Evolutionary conservation across 2,329 filamentous ascomycete species (phyloP).

Genomic region (Leptographium lundbergii): DNA sequence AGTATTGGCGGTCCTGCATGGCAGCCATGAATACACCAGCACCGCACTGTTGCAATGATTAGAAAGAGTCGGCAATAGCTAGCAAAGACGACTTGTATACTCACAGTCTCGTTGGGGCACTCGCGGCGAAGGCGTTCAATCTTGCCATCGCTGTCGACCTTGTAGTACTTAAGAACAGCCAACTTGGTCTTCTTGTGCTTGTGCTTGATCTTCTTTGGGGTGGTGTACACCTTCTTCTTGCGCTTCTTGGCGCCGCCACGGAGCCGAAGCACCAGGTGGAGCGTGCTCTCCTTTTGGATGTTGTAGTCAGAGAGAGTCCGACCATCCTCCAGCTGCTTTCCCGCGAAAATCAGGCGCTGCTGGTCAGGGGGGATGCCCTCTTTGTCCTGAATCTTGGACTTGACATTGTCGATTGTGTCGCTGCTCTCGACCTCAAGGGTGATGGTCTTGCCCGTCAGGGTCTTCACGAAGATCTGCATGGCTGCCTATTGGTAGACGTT

Average conservation of each 20-base stretch:
- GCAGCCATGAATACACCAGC: constrained; percentile 99
- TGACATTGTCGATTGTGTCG: constrained; percentile 99
- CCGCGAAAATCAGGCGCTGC: constrained; percentile 98
- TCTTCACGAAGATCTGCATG: constrained; percentile 71
- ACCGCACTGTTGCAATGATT: constrained; percentile 56
- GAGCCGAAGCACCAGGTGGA: constrained; percentile 94
- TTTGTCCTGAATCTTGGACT: constrained; percentile 98
- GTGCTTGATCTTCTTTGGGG: constrained; percentile 99
- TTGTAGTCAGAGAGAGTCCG: constrained; percentile 99
- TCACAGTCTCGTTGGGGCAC: constrained; percentile 82
- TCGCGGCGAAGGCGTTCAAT: constrained; percentile 98
- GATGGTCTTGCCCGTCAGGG: constrained; percentile 99
- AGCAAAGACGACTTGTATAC: constrained; percentile 17
- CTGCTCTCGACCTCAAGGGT: constrained; percentile 99
- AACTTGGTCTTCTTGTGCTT: constrained; percentile 99
- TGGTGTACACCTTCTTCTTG: constrained; percentile 99
- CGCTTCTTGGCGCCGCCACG: constrained; percentile 99
- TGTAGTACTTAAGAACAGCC: constrained; percentile 99
- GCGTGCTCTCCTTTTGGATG: constrained; percentile 99
- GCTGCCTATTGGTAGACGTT: constrained; percentile 38
- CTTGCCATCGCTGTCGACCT: constrained; percentile 99
- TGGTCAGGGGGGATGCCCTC: constrained; percentile 98
- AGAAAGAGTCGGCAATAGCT: neutral
- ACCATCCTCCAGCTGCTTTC: constrained; percentile 99
- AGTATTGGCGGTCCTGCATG: constrained; percentile 99